Base-by-base conservation (phyloP, 1,284 basidiomycete species). In the Trichosporon ovoides region DNA sequence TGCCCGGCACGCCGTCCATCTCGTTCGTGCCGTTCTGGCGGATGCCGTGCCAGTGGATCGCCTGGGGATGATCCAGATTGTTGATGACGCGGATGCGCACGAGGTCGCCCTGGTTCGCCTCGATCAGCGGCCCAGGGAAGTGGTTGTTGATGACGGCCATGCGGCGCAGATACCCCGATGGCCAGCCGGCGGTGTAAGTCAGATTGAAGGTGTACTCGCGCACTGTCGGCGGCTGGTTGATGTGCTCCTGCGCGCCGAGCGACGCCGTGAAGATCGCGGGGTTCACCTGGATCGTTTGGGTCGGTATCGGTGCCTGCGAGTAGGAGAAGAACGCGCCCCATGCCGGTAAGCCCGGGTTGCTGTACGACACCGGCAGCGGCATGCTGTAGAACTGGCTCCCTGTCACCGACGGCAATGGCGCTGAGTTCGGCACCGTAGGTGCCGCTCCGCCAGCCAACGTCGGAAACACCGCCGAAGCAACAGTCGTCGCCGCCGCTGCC, bases 11-110 rank as follows among this genome's bases (percentile, higher is more conserved):
- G 20, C 70, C 70, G 54, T 72, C 70, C 66, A 68, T 68, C 35
- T 48, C 53, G 7, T 58, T 53, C 28, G 66, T 59, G 18, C 65
- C 63, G 53, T 68, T 68, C 55, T 70, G 69, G 2, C 52, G 36
- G 49, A 72, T 66, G 18, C 70, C 70, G 51, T 72, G 70, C 70
- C 70, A 72, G 51, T 72, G 58, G 40, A 72, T 66, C 5, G 62
- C 43, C 38, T 66, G 66, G 1, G 60, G 61, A 3, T 52, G 54
- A 37, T 63, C 60, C 6, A 72, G 61, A 31, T 61, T 49, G 52
- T 72, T 72, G 18, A 37, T 62, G 24, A 72, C 64, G 40, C 64
- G 64, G 3, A 71, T 60, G 11, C 61, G 40, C 31, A 72, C 59
- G 1, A 58, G 65, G 57, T 72, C 70, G 1, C 69, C 69, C 35